Evolutionary conservation across 2,329 filamentous ascomycete species (phyloP).

Genomic region (Cryphonectria naterciae): DNA sequence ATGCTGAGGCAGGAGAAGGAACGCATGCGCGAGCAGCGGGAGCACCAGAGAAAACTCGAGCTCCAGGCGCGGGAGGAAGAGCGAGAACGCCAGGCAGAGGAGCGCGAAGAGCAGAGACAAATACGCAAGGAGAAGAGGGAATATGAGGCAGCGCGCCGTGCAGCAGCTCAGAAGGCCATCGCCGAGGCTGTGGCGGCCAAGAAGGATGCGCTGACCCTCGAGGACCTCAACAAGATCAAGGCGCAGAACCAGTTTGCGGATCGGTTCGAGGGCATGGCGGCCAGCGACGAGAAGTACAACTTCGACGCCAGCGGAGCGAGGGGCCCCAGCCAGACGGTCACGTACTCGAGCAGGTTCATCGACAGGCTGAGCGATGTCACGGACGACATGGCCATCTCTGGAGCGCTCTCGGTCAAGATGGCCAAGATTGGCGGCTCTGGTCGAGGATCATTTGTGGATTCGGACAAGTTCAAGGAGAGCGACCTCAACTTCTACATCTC

Average conservation of each 20-base stretch:
- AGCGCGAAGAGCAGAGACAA: conserved; percentile 1
- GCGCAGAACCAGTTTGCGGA: conserved; percentile 10
- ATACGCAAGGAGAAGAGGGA: conserved; percentile 5
- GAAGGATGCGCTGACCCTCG: conserved; percentile 5
- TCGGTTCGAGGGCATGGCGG: neutral
- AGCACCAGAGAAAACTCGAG: neutral
- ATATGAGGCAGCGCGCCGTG: neutral
- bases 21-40: neutral
- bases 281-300: neutral
- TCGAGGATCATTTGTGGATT: conserved; percentile 2
- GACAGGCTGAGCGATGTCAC: conserved; percentile 9
- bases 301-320: neutral
- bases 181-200: neutral
- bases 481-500: conserved; percentile 11
- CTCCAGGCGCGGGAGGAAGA: neutral
- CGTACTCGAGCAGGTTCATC: conserved; percentile 7
- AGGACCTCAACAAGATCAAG: conserved; percentile 2
- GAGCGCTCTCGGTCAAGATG: conserved; percentile 6
- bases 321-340: conserved; percentile 5
- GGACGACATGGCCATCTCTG: conserved; percentile 6
- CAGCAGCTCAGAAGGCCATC: conserved; percentile 1
- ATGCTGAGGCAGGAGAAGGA: neutral
- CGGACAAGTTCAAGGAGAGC: conserved; percentile 13
- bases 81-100: neutral
- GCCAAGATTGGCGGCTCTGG: conserved; percentile 11